Evolutionary conservation across 441 rosid genomes (phyloP).

Genomic region (Euphorbia schlechtendalii): DNA sequence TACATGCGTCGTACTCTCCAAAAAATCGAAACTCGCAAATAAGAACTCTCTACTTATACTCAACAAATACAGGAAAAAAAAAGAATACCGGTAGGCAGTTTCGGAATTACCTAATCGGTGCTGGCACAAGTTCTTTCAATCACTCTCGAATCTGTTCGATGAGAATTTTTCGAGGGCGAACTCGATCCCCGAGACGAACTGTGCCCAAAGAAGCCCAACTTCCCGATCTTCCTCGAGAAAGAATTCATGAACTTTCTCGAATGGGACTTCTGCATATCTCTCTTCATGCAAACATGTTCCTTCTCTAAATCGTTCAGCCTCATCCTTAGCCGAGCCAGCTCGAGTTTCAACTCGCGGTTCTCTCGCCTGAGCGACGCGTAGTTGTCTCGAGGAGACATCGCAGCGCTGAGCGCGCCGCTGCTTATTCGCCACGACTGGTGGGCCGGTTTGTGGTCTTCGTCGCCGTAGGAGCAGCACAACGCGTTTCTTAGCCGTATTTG

Average conservation of each 20-base stretch:
- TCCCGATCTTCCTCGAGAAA: slow-evolving; percentile 84
- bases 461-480: slow-evolving; percentile 56
- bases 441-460: slow-evolving; percentile 69
- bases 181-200: slow-evolving; percentile 89
- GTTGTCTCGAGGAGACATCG: slow-evolving; percentile 96
- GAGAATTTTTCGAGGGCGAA: slow-evolving; percentile 85
- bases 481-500: slow-evolving; percentile 82
- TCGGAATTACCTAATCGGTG: slow-evolving; percentile 47
- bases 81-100: slow-evolving; percentile 9
- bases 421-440: slow-evolving; percentile 86
- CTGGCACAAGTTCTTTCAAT: slow-evolving; percentile 88
- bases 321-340: slow-evolving; percentile 87
- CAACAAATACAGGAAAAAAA: no score
- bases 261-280: slow-evolving; percentile 86
- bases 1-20: slow-evolving; percentile 20
- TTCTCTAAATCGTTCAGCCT: slow-evolving; percentile 95
- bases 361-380: slow-evolving; percentile 92
- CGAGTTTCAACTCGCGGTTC: slow-evolving; percentile 89
- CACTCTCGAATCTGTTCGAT: slow-evolving; percentile 81
- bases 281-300: slow-evolving; percentile 94
- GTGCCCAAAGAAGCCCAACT: slow-evolving; percentile 69
- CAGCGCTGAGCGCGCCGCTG: slow-evolving; percentile 96
- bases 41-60: slow-evolving; percentile 17
- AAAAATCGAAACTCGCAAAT: slow-evolving; percentile 22
- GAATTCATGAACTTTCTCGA: slow-evolving; percentile 81